Conservation (phyloP, 306 rosid species). For the Quercus glauca region DNA sequence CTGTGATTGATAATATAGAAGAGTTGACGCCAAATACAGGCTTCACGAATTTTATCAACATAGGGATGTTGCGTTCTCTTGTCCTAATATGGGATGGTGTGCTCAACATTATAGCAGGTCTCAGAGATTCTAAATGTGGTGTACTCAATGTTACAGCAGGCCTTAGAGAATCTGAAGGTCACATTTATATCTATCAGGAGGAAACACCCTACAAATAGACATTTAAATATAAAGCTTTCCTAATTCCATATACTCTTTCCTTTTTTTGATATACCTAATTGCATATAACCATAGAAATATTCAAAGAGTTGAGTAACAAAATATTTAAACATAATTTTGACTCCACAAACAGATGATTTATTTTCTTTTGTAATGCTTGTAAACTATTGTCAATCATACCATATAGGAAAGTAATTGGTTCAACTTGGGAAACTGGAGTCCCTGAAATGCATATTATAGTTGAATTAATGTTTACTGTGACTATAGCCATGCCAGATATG, state of each 20-base stretch:
- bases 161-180: conserved; percentile 63
- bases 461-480: conserved; percentile 56
- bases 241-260: too few relatives aligned
- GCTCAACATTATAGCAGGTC: too few relatives aligned
- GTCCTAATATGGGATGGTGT: conserved; percentile 57
- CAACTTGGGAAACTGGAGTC: conserved; percentile 64
- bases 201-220: neutral
- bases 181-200: conserved; percentile 13
- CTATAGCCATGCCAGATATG: conserved; percentile 48
- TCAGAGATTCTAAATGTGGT: neutral
- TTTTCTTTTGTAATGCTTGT: neutral
- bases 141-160: conserved; percentile 75
- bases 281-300: neutral
- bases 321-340: neutral
- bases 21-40: conserved; percentile 82
- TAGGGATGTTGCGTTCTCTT: conserved; percentile 48
- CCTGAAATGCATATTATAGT: conserved; percentile 66
- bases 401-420: conserved; percentile 72
- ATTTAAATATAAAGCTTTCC: neutral
- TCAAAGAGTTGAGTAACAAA: neutral
- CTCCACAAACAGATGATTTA: neutral
- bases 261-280: too few relatives aligned
- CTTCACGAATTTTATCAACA: conserved; percentile 55
- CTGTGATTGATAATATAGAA: conserved; percentile 60
- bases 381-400: conserved; percentile 41